Evolutionary conservation across 2,329 filamentous ascomycete genomes (phyloP).

Genomic region (Arthrinium phaeospermum): DNA sequence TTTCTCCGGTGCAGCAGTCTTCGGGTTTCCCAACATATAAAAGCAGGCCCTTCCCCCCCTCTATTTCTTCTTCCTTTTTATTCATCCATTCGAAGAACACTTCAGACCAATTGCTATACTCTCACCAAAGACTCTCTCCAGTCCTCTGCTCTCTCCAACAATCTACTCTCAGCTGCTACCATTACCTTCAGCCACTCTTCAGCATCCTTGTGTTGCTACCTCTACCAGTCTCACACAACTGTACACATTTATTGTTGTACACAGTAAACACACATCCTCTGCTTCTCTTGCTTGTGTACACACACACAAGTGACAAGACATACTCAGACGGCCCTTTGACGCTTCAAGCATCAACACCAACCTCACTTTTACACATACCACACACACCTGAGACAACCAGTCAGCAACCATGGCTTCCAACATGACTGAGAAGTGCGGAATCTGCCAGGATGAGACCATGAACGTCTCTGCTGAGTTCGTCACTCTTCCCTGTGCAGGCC

Average conservation of each 20-base stretch:
- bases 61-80: not conserved
- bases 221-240: too few species aligned
- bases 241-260: too few species aligned
- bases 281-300: not conserved
- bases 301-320: not conserved
- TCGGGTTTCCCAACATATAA: not conserved
- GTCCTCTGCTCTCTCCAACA: not conserved
- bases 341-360: not conserved
- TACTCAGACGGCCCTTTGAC: not conserved
- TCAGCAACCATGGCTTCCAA: not conserved
- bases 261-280: not conserved
- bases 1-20: not conserved
- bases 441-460: not conserved
- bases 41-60: not conserved
- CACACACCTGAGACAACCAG: not conserved
- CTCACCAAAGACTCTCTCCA: not conserved
- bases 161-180: not conserved
- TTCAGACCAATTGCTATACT: not conserved
- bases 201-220: not conserved
- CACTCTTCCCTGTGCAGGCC: slow-evolving; percentile 18
- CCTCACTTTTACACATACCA: not conserved
- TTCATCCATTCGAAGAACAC: not conserved
- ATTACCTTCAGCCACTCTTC: not conserved
- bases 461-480: not conserved
- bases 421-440: not conserved